Evolutionary conservation across 108 stramenopile genomes (phyloP), one percentile per base, ranked within the genome.

Genomic region (Cyclostephanos invisitatus): DNA sequence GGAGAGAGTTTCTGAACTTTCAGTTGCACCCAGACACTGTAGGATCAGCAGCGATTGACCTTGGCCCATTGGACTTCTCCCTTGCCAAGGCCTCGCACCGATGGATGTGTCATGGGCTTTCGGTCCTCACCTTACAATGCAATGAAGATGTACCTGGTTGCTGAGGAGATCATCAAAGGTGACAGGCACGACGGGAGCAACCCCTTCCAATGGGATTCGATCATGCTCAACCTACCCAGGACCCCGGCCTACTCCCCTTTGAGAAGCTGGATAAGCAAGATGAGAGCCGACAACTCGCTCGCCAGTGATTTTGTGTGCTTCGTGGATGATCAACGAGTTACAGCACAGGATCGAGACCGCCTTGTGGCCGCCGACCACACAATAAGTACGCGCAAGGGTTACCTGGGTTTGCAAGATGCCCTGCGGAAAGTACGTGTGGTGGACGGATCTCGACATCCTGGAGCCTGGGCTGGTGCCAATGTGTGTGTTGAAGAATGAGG

Each of bases 331-430:
- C 64, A 81, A 11, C 35, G 78, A 10, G 14, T 70, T 0, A 58
- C 62, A 0, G 83, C 49, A 12, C n/a, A 68, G 0, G 56, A 60
- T 0, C 32, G 49, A 17, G 69, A 70, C 12, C 5, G 51, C 0
- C 8, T 49, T 0, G 59, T 72, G 29, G 24, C 36, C 9, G 72
- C 65, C 0, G 58, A 22, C 4, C 74, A 70, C 48, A 14, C 7
- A 0, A 0, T 82, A 14, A 70, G 40, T 14, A n/a, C 35, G 0
- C 60, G 22, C 0, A 69, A 83, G 32, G 32, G 53, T 11, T 73
- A 74, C n/a, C 44, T 87, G n/a, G 84, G 84, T 12, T 61, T 85
- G 6, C 87, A 87, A 58, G 84, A 87, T 40, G 87, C 84, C 0
- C 20, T 73, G n/a, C 28, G 82, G n/a, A 87, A 87, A 42, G 42